Evolutionary conservation across 2,329 filamentous ascomycete species (phyloP).

Genomic region (Penicillium capsulatum): DNA sequence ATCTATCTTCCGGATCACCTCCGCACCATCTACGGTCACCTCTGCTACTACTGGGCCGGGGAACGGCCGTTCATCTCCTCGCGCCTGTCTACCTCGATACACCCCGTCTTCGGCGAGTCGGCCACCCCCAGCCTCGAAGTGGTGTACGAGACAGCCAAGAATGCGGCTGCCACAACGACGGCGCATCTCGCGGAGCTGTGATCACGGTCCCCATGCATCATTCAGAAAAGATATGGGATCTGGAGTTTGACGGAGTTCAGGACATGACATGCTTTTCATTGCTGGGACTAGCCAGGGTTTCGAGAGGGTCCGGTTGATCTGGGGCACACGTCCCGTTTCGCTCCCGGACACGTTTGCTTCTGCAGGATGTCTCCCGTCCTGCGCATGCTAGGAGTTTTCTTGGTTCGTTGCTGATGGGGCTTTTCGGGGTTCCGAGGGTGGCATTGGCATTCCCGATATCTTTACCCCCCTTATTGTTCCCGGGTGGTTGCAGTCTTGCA

Average conservation of each 20-base stretch:
- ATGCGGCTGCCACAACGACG: slow-evolving; percentile 38
- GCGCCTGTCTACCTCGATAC: slow-evolving; percentile 28
- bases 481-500: background rate
- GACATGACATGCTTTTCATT: background rate
- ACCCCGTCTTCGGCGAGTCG: slow-evolving; percentile 31
- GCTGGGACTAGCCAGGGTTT: background rate
- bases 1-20: slow-evolving; percentile 94
- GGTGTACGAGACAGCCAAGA: slow-evolving; percentile 47
- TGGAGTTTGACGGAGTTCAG: too few species aligned
- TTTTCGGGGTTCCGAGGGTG: background rate
- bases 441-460: too few species aligned
- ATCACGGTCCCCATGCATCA: slow-evolving; percentile 7
- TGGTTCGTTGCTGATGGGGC: background rate
- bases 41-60: slow-evolving; percentile 93
- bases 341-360: too few species aligned
- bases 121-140: slow-evolving; percentile 41
- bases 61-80: slow-evolving; percentile 50
- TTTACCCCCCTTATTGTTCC: background rate
- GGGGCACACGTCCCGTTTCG: too few species aligned
- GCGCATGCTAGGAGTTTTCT: slow-evolving; percentile 28
- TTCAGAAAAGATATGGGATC: slow-evolving; percentile 2
- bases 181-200: slow-evolving; percentile 33
- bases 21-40: slow-evolving; percentile 72
- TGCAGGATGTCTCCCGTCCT: slow-evolving; percentile 12
- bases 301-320: too few species aligned